These are phyloP conservation scores for Daldinia vernicosa DNA, from an alignment of 495 filamentous ascomycete genomes.

Conservation along the genomic window DNA sequence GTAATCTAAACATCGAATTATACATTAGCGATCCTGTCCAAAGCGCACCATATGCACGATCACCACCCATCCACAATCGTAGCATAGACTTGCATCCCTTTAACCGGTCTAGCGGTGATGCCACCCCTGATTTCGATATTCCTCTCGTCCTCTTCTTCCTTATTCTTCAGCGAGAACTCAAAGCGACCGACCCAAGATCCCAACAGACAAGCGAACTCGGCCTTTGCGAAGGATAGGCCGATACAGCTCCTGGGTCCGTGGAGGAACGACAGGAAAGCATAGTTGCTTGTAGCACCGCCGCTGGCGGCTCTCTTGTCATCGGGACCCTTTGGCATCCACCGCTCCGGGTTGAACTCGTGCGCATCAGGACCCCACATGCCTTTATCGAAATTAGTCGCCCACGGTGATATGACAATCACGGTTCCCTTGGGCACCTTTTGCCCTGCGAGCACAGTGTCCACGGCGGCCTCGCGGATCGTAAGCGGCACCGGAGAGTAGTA, in stretches of 20 bases:
- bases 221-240: constrained; percentile 76
- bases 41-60: constrained; percentile 7
- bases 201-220: constrained; percentile 84
- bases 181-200: constrained; percentile 79
- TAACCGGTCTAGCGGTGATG: constrained; percentile 69
- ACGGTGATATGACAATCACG: constrained; percentile 63
- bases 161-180: constrained; percentile 69
- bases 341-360: constrained; percentile 65
- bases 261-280: constrained; percentile 67
- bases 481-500: constrained; percentile 58
- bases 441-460: constrained; percentile 71
- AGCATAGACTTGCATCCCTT: constrained; percentile 71
- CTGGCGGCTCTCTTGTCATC: constrained; percentile 49
- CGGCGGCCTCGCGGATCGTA: constrained; percentile 69
- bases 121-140: constrained; percentile 67
- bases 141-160: constrained; percentile 60
- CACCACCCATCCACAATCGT: constrained; percentile 72
- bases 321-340: constrained; percentile 61
- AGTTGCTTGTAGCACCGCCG: constrained; percentile 65
- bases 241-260: constrained; percentile 71
- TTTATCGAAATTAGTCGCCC: constrained; percentile 66
- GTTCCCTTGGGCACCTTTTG: constrained; percentile 64
- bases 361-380: constrained; percentile 68
- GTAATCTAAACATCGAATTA: constrained; percentile 3
- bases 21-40: constrained; percentile 47